Base-by-base conservation (phyloP, 768 basidiomycete species). In the Daedaleopsis nitida region DNA sequence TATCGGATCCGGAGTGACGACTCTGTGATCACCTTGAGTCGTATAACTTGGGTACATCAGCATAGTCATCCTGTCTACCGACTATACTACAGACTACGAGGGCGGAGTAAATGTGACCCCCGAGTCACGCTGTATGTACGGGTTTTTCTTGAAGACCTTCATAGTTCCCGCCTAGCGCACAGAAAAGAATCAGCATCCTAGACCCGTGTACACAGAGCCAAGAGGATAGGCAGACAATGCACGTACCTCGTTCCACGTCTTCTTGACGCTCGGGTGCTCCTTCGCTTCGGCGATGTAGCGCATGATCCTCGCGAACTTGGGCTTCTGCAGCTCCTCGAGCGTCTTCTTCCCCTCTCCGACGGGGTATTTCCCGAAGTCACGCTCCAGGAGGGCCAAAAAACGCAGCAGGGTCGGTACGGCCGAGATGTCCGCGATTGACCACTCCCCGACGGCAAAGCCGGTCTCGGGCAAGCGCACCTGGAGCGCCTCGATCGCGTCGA, bases 401-500 rank as follows among this genome's bases (percentile, higher is more conserved):
- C 87, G 77, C 17, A 78, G 84, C 14, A 88, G 63, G 77, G 87
- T 85, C 1, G 89, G 86, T 2, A 80, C 74, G 13, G 87, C 66
- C 0, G 85, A 82, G 7, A 83, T 80, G 64, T 89, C 89, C 11
- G 87, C 88, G 54, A 83, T 81, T 14, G 80, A 84, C 69, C 79
- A 89, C 21, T 72, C 69, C 3, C 76, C 77, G 17, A 76, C 51
- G 1, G 68, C 84, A 39, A 75, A 85, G 24, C 81, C 82, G 39
- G 78, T 75, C 34, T 52, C 44, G 1, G 83, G 81, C 27, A 90
- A 75, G 17, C 83, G 74, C 8, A 60, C 67, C 69, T 88, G 86
- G 21, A 85, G 63, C 17, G 69, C 71, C 45, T 84, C 81, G 27
- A 85, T 66, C 42, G 84, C 67, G 0, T 73, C 81, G 9, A 66